These are phyloP conservation scores for Coemansia sp. DNA, from an alignment of 192 early-diverging fungal species.

Conservation along the genomic window DNA sequence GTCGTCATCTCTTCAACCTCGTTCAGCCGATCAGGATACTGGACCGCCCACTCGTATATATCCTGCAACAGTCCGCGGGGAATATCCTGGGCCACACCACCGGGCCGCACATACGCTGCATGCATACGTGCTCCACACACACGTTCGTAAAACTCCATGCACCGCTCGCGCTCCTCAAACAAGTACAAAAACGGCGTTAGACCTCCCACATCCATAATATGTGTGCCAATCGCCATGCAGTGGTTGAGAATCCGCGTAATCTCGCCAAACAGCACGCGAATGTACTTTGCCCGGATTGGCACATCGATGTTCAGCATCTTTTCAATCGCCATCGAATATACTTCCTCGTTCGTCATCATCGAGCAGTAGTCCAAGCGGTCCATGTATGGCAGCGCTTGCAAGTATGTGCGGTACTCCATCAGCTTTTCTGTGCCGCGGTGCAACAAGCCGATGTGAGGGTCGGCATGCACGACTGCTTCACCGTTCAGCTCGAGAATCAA, in stretches of 20 bases:
- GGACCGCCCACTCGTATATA: constrained; percentile 90
- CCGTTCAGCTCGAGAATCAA: constrained; percentile 92
- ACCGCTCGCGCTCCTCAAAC: constrained; percentile 99
- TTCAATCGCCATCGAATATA: constrained; percentile 95
- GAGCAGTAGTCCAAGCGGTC: constrained; percentile 98
- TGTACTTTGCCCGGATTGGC: constrained; percentile 90
- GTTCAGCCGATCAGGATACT: constrained; percentile 85
- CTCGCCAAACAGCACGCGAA: constrained; percentile 96
- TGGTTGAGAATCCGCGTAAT: constrained; percentile 98
- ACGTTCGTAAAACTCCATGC: constrained; percentile 99
- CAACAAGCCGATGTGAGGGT: constrained; percentile 95
- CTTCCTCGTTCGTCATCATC: constrained; percentile 99
- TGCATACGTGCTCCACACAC: constrained; percentile 98
- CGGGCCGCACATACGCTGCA: constrained; percentile 93
- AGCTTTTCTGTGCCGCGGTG: constrained; percentile 99
- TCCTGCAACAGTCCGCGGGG: constrained; percentile 93
- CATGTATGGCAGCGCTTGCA: constrained; percentile 98
- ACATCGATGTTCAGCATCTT: constrained; percentile 98
- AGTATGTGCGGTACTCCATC: constrained; percentile 98
- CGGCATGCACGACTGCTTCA: constrained; percentile 86
- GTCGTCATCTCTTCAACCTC: constrained; percentile 94
- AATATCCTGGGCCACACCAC: constrained; percentile 90
- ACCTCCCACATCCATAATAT: constrained; percentile 97
- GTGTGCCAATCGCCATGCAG: constrained; percentile 95
- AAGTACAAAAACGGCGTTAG: constrained; percentile 98